Evolutionary conservation across 192 early-diverging fungal species (phyloP), one percentile per base, ranked within the genome.

Genomic region (Entomortierella parvispora): DNA sequence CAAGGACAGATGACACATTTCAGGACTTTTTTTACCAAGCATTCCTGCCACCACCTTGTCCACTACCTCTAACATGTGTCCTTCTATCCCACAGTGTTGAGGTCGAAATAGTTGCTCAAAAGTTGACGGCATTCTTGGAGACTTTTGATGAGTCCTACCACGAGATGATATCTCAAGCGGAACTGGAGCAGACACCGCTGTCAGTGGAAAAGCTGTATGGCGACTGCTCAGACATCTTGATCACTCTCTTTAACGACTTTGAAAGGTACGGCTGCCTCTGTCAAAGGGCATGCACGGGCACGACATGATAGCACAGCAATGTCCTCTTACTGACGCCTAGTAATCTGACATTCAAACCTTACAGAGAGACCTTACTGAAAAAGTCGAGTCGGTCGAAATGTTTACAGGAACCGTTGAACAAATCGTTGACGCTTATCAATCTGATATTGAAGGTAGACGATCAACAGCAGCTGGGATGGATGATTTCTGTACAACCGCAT

Each of bases 61-160:
- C n/a, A n/a, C n/a, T n/a, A n/a, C n/a, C 37, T 40, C 37, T 40
- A 40, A 40, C 37, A 40, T 9, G 37, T 40, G 37, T 40, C 12
- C 37, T 40, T 29, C 20, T 58, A 15, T 26, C n/a, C 33, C 54
- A 50, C 10, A 29, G 56, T 54, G 59, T 62, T 50, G 77, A 80
- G 65, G 63, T 80, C 17, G 62, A 65, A 40, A 58, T 46, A n/a
- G 48, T 62, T 12, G 64, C 69, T n/a, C 77, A 71, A 28, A 80
- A 55, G 46, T 58, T 80, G 43, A 61, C 52, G 22, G 29, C 51
- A 14, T 80, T 80, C 44, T 62, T 80, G 58, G 77, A 71, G 28
- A 80, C 69, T 6, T 80, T 80, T n/a, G 68, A 80, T 43, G 77
- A 80, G 48, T 68, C 77, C 0, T 80, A 80, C 46, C 49, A 44